phyloP scores from a whole-genome alignment of 148 eudicot genomes.

The Rhododendron vialii region DNA sequence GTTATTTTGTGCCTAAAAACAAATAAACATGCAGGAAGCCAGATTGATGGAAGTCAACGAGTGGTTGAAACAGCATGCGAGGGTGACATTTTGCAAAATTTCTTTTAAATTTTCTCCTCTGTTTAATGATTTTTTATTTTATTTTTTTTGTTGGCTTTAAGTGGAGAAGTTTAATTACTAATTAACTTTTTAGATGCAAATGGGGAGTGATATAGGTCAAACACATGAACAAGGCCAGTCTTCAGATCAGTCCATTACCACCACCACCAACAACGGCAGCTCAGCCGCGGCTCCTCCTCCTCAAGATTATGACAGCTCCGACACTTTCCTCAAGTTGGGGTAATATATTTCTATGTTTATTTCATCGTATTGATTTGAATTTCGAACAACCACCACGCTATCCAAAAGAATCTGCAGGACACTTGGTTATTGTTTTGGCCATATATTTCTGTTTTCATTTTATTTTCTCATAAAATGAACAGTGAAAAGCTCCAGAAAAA shows the following conservation, averaged over 20 bases:
- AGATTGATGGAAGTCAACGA: conserved; percentile 15
- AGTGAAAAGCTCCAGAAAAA: not conserved
- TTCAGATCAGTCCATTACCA: conserved; percentile 10
- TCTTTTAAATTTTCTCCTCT: not conserved
- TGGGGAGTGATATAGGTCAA: not conserved
- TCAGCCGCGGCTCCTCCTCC: conserved; percentile 4
- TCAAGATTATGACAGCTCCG: conserved; percentile 12
- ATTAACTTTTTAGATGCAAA: conserved; percentile 1
- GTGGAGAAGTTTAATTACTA: not conserved
- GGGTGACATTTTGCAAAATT: not conserved
- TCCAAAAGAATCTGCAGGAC: not conserved
- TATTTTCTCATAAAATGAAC: not conserved
- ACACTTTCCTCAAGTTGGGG: conserved; percentile 23
- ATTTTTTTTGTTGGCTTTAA: not conserved
- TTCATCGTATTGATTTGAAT: not conserved
- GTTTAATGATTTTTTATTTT: not conserved
- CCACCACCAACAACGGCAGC: conserved; percentile 17
- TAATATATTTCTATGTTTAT: not conserved
- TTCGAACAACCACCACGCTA: not conserved
- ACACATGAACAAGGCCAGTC: conserved; percentile 18
- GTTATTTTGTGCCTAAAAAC: not conserved
- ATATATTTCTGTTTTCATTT: not conserved
- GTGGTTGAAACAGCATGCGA: conserved; percentile 16
- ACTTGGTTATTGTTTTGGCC: not conserved
- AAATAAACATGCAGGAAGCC: conserved; percentile 6